Evolutionary conservation across 805 yeast genomes (phyloP).

Genomic region (Sungouiella thailandica): DNA sequence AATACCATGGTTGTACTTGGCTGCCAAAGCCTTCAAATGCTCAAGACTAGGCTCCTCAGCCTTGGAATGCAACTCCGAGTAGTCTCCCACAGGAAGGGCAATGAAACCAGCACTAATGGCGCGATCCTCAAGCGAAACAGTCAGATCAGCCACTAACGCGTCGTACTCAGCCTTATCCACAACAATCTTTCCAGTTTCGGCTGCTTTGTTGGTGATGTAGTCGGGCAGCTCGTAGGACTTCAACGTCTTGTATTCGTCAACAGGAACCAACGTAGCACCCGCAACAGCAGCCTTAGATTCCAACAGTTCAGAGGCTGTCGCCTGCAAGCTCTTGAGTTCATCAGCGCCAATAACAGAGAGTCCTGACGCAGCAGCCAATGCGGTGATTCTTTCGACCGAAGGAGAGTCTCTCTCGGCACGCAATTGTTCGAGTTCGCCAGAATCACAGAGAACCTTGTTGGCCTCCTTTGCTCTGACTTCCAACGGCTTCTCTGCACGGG

Average conservation of each 20-base stretch:
- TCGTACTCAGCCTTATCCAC: constrained; percentile 10
- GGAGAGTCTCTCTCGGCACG: constrained; percentile 1
- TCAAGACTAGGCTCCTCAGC: constrained; percentile 6
- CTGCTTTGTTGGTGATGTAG: constrained; percentile 5
- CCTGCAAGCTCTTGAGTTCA: constrained; percentile 5
- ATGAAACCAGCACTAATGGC: constrained; percentile 15
- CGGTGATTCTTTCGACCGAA: constrained; percentile 5
- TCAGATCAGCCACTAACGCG: constrained; percentile 8
- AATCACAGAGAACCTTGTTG: constrained; percentile 5
- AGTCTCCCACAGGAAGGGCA: constrained; percentile 11
- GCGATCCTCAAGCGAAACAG: constrained; percentile 10
- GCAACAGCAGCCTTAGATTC: constrained; percentile 7
- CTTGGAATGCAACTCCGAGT: constrained; percentile 6
- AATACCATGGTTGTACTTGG: constrained; percentile 3
- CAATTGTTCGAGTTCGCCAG: constrained; percentile 2
- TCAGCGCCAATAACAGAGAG: constrained; percentile 2
- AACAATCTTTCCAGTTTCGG: constrained; percentile 3
- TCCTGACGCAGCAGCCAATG: constrained; percentile 6
- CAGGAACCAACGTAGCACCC: constrained; percentile 7
- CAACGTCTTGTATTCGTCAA: constrained; percentile 4
- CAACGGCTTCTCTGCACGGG: constrained; percentile 5
- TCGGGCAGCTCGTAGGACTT: constrained; percentile 2
- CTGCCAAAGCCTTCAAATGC: constrained; percentile 3
- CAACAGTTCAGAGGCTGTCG: constrained; percentile 6
- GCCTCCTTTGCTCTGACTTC: constrained; percentile 8